phyloP scores from a whole-genome alignment of 106 monocot species.

The Dendrobium nobile region DNA sequence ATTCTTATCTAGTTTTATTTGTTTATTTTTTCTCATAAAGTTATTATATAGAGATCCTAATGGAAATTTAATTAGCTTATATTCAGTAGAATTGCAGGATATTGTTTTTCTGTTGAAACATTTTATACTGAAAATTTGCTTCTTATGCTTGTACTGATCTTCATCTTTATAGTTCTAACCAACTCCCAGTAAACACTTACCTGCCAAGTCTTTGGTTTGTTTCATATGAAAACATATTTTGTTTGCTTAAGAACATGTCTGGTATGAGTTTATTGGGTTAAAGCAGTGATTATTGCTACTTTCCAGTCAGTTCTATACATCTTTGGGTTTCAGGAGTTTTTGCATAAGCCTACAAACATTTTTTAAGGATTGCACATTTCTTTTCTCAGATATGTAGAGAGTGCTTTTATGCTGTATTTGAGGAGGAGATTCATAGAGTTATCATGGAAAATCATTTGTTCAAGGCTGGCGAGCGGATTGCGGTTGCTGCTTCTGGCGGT shows the following conservation, averaged over 20 bases:
- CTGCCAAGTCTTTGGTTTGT: not conserved
- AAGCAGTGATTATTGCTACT: not conserved
- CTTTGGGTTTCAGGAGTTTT: not conserved
- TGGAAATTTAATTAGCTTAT: too few relatives aligned
- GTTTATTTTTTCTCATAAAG: too few relatives aligned
- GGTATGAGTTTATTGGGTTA: not conserved
- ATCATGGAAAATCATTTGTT: conserved; percentile 80
- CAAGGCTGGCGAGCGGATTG: conserved; percentile 85
- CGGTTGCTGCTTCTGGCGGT: conserved; percentile 95
- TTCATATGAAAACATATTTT: not conserved
- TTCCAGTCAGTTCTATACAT: conserved; percentile 1
- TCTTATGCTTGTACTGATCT: not conserved
- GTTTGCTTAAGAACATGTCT: not conserved
- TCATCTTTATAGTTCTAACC: too few relatives aligned
- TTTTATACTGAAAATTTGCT: not conserved
- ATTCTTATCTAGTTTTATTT: too few relatives aligned
- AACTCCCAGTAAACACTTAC: not conserved
- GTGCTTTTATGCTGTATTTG: conserved; percentile 84
- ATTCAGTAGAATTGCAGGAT: too few relatives aligned
- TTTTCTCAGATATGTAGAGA: conserved; percentile 80
- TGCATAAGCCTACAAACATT: not conserved
- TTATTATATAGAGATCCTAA: too few relatives aligned
- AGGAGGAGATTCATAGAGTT: conserved; percentile 90
- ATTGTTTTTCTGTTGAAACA: not conserved
- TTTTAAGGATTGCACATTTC: not conserved